phyloP scores from a whole-genome alignment of 1,284 basidiomycete genomes.

The Baeospora myosura region DNA sequence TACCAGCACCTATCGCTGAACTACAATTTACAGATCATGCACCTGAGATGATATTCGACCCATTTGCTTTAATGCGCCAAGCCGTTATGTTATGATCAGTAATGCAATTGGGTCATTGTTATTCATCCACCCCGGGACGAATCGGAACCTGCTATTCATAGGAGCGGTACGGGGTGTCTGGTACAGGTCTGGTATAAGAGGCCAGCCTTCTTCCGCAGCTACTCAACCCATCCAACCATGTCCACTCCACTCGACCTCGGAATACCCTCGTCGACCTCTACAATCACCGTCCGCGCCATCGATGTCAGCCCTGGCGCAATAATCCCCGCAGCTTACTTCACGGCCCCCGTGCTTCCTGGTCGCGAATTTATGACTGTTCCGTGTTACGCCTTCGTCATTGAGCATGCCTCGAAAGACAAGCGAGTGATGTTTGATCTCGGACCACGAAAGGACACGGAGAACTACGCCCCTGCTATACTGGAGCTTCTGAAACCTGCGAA shows the following conservation, averaged over 20 bases:
- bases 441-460: constrained; percentile 15
- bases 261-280: constrained; percentile 2
- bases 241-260: no score
- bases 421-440: constrained; percentile 20
- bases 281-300: constrained; percentile 1
- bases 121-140: no score
- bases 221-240: not conserved
- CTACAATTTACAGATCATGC: no score
- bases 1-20: no score
- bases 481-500: not conserved
- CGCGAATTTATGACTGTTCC: constrained; percentile 7
- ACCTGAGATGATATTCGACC: no score
- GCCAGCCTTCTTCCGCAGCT: not conserved
- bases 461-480: constrained; percentile 11
- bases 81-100: no score
- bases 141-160: no score
- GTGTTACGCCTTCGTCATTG: constrained; percentile 17
- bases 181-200: not conserved
- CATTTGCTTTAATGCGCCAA: no score
- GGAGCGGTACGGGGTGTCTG: no score
- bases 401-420: constrained; percentile 10
- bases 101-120: no score
- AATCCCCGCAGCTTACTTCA: constrained; percentile 1
- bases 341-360: constrained; percentile 3
- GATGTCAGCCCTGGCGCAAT: not conserved